Percentiles rank a stretch among this genome's conserved stretches.
phyloP scores from a whole-genome alignment of 2,329 filamentous ascomycete species.

The Rugonectria rugulosa region DNA sequence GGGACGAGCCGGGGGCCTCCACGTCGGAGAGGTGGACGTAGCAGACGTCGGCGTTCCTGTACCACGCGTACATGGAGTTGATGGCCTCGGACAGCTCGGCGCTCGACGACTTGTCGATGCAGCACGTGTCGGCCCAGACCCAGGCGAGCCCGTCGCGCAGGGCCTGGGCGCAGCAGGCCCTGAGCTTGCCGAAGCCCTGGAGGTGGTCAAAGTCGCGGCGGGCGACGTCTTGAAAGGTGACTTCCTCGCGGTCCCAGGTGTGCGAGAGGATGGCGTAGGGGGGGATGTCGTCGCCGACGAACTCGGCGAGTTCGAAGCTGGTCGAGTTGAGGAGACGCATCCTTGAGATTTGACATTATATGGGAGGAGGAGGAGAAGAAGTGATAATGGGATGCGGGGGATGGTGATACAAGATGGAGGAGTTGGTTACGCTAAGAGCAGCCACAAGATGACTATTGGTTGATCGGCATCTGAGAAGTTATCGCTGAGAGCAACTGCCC shows the following conservation, averaged over 20 bases:
- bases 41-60: constrained; percentile 34
- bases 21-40: constrained; percentile 36
- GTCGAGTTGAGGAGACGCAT: constrained; percentile 9
- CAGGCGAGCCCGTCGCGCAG: constrained; percentile 8
- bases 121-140: constrained; percentile 40
- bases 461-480: too few species aligned
- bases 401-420: not conserved
- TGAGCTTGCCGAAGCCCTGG: constrained; percentile 16
- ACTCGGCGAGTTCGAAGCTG: constrained; percentile 14
- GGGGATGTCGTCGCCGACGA: constrained; percentile 8
- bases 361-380: too few species aligned
- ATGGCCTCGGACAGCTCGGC: constrained; percentile 39
- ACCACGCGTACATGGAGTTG: constrained; percentile 41
- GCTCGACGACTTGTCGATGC: constrained; percentile 37
- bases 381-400: not conserved
- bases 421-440: too few species aligned
- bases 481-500: too few species aligned
- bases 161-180: constrained; percentile 14
- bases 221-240: constrained; percentile 1
- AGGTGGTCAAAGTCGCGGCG: not conserved
- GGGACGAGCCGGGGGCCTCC: constrained; percentile 1
- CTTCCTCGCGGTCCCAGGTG: constrained; percentile 20
- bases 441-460: too few species aligned
- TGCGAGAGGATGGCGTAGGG: constrained; percentile 17
- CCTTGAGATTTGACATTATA: not conserved